phyloP scores from a whole-genome alignment of 2,329 filamentous ascomycete genomes.

The Epicoccum nigrum region DNA sequence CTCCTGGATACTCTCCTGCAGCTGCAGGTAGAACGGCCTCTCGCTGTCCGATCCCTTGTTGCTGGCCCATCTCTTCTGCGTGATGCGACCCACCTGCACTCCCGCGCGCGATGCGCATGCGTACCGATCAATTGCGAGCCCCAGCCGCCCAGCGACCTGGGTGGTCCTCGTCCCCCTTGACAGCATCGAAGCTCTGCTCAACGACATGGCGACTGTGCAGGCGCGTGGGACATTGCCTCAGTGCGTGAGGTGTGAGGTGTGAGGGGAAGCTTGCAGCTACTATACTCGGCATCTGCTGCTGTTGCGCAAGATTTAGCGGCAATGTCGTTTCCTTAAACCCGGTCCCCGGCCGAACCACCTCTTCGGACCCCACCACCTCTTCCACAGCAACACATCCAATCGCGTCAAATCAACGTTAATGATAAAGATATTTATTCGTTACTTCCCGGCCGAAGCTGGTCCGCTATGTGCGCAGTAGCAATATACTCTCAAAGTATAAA shows the following conservation, averaged over 20 bases:
- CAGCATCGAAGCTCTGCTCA: conserved; percentile 32
- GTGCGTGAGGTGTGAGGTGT: background rate
- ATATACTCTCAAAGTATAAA: background rate
- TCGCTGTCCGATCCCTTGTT: conserved; percentile 38
- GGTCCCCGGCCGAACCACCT: background rate
- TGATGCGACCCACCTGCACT: conserved; percentile 22
- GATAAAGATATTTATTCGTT: background rate
- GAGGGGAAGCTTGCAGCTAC: conserved; percentile 20
- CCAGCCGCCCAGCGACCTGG: conserved; percentile 1
- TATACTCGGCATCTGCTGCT: background rate
- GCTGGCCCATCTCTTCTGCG: conserved; percentile 48
- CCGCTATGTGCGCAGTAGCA: conserved; percentile 6
- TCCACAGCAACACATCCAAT: no score
- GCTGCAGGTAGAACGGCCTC: conserved; percentile 63
- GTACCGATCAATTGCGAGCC: background rate
- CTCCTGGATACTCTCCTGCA: conserved; percentile 66
- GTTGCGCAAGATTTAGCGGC: conserved; percentile 15
- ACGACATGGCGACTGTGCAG: conserved; percentile 36
- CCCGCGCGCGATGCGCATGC: conserved; percentile 14
- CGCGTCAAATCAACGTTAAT: no score
- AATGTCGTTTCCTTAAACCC: conserved; percentile 8
- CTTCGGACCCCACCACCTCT: no score
- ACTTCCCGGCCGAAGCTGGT: background rate
- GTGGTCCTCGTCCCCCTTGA: conserved; percentile 14
- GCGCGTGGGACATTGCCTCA: conserved; percentile 22